A percentile compares a stretch with the other conserved stretches of the same genome.
phyloP scores from a whole-genome alignment of 2,329 filamentous ascomycete species.

The Blumeria hordei region DNA sequence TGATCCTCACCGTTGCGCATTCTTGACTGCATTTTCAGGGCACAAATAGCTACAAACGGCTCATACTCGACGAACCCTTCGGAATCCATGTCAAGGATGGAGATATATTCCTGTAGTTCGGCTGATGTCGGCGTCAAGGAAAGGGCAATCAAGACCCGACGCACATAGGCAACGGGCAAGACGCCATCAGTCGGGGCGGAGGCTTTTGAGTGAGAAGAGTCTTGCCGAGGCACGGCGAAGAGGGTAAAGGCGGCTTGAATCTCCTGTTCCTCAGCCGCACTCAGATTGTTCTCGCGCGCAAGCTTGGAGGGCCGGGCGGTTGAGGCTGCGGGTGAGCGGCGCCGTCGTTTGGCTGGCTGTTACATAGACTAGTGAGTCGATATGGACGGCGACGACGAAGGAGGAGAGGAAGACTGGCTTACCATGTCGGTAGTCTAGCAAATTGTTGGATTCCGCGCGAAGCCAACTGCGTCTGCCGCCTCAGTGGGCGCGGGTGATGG shows the following conservation, averaged over 20 bases:
- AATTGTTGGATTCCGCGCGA: no score
- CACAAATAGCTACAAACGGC: slow-evolving; percentile 69
- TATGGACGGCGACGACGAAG: no score
- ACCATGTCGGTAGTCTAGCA: no score
- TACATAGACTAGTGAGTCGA: no score
- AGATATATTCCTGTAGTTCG: slow-evolving; percentile 55
- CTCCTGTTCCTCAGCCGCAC: slow-evolving; percentile 62
- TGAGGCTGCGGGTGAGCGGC: no score
- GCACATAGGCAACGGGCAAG: background rate
- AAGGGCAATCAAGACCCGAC: slow-evolving; percentile 36
- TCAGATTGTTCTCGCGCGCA: slow-evolving; percentile 75
- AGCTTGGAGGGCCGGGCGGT: slow-evolving; percentile 50
- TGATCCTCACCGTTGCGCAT: slow-evolving; percentile 26
- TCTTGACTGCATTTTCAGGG: slow-evolving; percentile 52
- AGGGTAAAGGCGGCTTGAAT: slow-evolving; percentile 77
- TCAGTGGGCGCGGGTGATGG: no score
- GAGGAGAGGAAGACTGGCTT: no score
- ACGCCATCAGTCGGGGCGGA: background rate
- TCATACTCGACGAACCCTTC: slow-evolving; percentile 58
- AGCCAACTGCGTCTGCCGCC: no score
- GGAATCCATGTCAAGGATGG: slow-evolving; percentile 59
- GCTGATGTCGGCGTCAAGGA: slow-evolving; percentile 40
- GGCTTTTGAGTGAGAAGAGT: background rate
- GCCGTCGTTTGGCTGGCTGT: no score
- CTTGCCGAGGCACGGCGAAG: slow-evolving; percentile 31